Evolutionary conservation across 2,329 filamentous ascomycete genomes (phyloP).

Genomic region (Hortaea werneckii): DNA sequence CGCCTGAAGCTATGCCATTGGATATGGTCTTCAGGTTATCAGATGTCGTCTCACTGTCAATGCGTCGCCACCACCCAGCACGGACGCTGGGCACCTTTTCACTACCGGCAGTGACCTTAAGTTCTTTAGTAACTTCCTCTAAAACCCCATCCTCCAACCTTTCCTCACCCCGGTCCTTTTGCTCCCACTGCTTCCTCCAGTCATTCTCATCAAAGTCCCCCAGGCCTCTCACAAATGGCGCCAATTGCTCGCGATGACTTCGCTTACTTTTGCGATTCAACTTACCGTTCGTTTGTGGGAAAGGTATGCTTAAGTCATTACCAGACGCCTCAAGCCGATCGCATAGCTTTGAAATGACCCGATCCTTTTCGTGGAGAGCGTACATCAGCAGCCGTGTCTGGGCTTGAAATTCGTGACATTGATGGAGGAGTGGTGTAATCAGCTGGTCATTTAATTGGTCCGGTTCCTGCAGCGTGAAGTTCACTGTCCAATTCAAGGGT

Average conservation of each 20-base stretch:
- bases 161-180: neutral
- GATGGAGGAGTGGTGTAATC: constrained; percentile 43
- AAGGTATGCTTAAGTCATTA: constrained; percentile 46
- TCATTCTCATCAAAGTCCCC: constrained; percentile 40
- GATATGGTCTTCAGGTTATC: too few species aligned
- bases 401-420: constrained; percentile 36
- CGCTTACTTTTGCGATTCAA: constrained; percentile 29
- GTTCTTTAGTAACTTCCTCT: constrained; percentile 3
- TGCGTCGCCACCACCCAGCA: too few species aligned
- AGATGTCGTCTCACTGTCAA: too few species aligned
- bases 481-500: constrained; percentile 56
- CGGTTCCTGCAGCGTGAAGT: constrained; percentile 37
- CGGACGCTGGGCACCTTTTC: too few species aligned
- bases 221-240: constrained; percentile 44
- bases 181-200: constrained; percentile 26
- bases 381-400: constrained; percentile 41
- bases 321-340: constrained; percentile 49
- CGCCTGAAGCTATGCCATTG: too few species aligned
- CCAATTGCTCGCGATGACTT: constrained; percentile 41
- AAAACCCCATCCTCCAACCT: constrained; percentile 2
- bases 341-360: constrained; percentile 46
- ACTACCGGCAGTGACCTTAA: too few species aligned
- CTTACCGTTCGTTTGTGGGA: constrained; percentile 44
- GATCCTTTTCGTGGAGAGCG: constrained; percentile 48
- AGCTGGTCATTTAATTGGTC: constrained; percentile 39